Percentiles rank a stretch among this genome's conserved stretches.
phyloP scores from a whole-genome alignment of 192 early-diverging fungal genomes.

The Umbelopsis vinacea region DNA sequence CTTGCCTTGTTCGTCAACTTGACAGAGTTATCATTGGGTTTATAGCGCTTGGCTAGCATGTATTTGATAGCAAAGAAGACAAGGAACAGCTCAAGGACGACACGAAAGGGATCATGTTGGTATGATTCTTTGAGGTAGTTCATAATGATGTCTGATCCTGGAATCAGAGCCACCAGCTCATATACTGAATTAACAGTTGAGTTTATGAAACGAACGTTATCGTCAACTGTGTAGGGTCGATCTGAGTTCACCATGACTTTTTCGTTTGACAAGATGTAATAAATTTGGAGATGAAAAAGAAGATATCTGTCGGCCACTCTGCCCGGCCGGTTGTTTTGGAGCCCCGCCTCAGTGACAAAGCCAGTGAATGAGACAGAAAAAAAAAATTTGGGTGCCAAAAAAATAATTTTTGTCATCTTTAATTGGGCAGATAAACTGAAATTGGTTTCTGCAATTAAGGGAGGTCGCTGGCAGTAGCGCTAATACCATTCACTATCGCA shows the following conservation, averaged over 20 bases:
- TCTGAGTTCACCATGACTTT: background rate
- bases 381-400: no score
- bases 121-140: constrained; percentile 88
- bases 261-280: background rate
- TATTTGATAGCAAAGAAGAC: constrained; percentile 90
- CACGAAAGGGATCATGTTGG: constrained; percentile 92
- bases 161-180: constrained; percentile 52
- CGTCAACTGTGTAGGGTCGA: constrained; percentile 37
- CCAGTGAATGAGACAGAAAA: background rate
- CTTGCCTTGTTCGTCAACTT: constrained; percentile 80
- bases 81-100: constrained; percentile 81
- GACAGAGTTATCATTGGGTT: constrained; percentile 75
- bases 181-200: constrained; percentile 48
- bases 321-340: background rate
- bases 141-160: constrained; percentile 77
- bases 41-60: constrained; percentile 81
- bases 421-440: no score
- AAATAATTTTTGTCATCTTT: no score
- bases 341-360: background rate
- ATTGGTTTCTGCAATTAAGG: no score
- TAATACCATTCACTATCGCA: no score
- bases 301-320: background rate
- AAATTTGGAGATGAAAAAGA: background rate
- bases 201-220: constrained; percentile 47
- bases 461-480: no score